Percentiles rank a stretch among this genome's conserved stretches.
Conservation (phyloP, 257 asterid genomes). For the Nicotiana attenuata region DNA sequence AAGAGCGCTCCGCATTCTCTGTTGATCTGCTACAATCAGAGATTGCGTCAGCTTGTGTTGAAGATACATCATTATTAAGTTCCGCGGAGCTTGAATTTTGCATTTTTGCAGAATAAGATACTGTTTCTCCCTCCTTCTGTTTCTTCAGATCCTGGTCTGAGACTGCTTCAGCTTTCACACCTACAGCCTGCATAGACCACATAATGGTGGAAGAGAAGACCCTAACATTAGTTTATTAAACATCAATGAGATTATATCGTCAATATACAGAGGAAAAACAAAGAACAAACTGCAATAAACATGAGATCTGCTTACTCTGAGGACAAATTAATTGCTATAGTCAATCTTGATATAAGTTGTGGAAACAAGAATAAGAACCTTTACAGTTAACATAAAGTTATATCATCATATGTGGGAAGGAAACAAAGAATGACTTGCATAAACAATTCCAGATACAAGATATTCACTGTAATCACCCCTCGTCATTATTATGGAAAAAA, state of each 20-base stretch:
- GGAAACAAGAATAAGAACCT: not conserved
- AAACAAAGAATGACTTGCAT: not conserved
- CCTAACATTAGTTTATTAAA: not conserved
- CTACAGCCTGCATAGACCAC: slow-evolving; percentile 52
- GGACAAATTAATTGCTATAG: not conserved
- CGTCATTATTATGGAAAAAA: not conserved
- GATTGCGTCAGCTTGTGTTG: slow-evolving; percentile 27
- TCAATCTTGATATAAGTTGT: not conserved
- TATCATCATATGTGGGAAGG: not conserved
- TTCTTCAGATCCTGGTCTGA: slow-evolving; percentile 40
- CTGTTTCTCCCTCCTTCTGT: slow-evolving; percentile 36
- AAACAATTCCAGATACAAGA: not conserved
- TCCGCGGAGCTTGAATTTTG: slow-evolving; percentile 32
- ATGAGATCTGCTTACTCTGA: not conserved
- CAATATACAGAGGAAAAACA: not conserved
- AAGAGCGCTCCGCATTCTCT: slow-evolving; percentile 28
- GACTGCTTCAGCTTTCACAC: slow-evolving; percentile 45
- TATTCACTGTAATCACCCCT: not conserved
- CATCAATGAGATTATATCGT: not conserved
- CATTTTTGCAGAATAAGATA: slow-evolving; percentile 34
- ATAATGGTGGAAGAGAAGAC: not conserved
- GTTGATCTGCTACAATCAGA: slow-evolving; percentile 28
- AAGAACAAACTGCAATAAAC: not conserved
- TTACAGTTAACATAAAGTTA: not conserved
- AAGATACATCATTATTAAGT: slow-evolving; percentile 22